These are phyloP conservation scores for Rubia occidens DNA, from an alignment of 305 asterid species.

Conservation along the genomic window DNA sequence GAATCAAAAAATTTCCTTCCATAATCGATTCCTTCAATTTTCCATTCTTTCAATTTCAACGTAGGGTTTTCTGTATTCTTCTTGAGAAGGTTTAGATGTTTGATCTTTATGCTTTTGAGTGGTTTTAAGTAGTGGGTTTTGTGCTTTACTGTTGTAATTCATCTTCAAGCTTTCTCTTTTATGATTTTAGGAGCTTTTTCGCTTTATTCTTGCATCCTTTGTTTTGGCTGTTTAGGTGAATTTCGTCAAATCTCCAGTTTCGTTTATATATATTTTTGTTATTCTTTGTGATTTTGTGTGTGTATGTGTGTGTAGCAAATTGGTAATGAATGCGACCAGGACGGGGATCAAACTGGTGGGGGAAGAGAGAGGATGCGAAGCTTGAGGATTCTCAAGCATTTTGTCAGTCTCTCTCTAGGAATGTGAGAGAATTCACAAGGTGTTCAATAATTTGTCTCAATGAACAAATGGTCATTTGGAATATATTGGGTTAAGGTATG, in stretches of 20 bases:
- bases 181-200: not conserved
- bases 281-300: not conserved
- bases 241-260: not conserved
- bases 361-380: slow-evolving; percentile 73
- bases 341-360: slow-evolving; percentile 59
- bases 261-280: too few species aligned
- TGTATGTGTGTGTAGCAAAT: slow-evolving; percentile 43
- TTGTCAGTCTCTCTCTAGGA: too few species aligned
- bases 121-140: slow-evolving; percentile 7
- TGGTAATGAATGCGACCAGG: slow-evolving; percentile 49
- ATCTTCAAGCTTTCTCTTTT: slow-evolving; percentile 2
- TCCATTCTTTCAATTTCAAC: not conserved
- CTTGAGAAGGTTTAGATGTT: not conserved
- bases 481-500: too few species aligned
- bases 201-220: not conserved
- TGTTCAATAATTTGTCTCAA: too few species aligned
- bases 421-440: too few species aligned
- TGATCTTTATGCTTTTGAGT: slow-evolving; percentile 2
- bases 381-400: slow-evolving; percentile 72
- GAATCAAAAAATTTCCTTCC: too few species aligned
- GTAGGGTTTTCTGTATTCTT: slow-evolving; percentile 4
- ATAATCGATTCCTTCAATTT: too few species aligned
- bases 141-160: not conserved
- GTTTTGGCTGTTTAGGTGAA: too few species aligned
- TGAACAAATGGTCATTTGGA: too few species aligned